Conservation (phyloP, 208 protist species). For the Leishmania turanica region DNA sequence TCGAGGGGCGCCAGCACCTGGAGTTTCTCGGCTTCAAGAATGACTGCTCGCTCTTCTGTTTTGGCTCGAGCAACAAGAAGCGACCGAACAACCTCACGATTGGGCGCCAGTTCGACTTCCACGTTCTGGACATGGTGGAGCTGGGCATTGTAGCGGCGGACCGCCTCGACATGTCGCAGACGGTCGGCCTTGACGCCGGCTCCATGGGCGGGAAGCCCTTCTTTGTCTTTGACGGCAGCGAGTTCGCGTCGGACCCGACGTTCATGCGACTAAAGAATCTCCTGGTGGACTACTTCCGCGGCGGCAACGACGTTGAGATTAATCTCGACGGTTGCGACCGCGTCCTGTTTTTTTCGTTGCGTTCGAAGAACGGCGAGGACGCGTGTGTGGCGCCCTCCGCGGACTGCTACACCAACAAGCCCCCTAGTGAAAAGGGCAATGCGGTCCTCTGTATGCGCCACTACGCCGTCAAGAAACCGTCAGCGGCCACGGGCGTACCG, state of each 20-base stretch:
- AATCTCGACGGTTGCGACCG: slow-evolving; percentile 82
- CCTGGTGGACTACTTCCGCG: slow-evolving; percentile 87
- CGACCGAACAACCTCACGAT: slow-evolving; percentile 88
- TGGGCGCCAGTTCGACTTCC: slow-evolving; percentile 90
- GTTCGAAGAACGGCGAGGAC: slow-evolving; percentile 74
- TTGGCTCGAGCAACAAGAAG: slow-evolving; percentile 89
- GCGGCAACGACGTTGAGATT: slow-evolving; percentile 63
- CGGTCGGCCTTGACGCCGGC: slow-evolving; percentile 54
- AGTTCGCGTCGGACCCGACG: slow-evolving; percentile 70
- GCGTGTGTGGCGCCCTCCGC: slow-evolving; percentile 71
- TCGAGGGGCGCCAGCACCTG: slow-evolving; percentile 83
- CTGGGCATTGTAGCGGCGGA: slow-evolving; percentile 82
- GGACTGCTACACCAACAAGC: slow-evolving; percentile 70
- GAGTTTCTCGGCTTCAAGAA: slow-evolving; percentile 94
- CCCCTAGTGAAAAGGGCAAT: slow-evolving; percentile 50
- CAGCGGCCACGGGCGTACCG: slow-evolving; percentile 40
- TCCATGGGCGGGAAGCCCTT: slow-evolving; percentile 82
- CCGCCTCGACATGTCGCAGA: slow-evolving; percentile 64
- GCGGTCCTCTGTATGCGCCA: slow-evolving; percentile 84
- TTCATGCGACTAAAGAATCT: slow-evolving; percentile 85
- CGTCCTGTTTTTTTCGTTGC: slow-evolving; percentile 78
- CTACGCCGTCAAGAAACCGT: slow-evolving; percentile 79
- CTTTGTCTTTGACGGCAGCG: slow-evolving; percentile 87
- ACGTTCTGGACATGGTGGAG: slow-evolving; percentile 91
- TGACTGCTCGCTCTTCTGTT: slow-evolving; percentile 91